Conservation (phyloP, 768 basidiomycete genomes). For the Stropharia rugosoannulata region DNA sequence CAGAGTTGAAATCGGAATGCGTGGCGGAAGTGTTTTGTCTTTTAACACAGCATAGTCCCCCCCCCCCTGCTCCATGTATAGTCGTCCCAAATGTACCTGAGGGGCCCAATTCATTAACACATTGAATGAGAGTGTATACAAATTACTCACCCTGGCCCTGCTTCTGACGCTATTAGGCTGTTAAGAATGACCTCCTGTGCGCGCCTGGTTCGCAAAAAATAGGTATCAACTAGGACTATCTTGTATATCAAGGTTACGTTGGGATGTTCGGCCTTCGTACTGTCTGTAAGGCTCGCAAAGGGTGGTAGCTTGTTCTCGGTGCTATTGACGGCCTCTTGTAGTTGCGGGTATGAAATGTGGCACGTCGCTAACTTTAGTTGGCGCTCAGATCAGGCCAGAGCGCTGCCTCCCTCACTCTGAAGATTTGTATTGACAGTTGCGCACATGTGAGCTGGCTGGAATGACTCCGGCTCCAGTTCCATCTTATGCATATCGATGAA, state of each 20-base stretch:
- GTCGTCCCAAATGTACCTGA: conserved; percentile 56
- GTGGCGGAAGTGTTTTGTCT: conserved; percentile 49
- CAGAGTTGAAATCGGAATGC: conserved; percentile 53
- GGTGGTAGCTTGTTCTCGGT: conserved; percentile 11
- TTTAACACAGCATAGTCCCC: conserved; percentile 46
- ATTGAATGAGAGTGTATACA: background rate
- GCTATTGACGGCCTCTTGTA: background rate
- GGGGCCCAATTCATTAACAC: background rate
- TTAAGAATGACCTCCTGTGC: conserved; percentile 55
- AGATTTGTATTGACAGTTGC: background rate
- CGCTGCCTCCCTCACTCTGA: background rate
- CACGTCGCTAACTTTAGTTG: too few species aligned
- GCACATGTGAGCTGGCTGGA: background rate
- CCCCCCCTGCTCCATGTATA: conserved; percentile 51
- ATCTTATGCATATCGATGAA: too few species aligned
- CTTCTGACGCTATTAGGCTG: conserved; percentile 44
- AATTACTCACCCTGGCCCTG: conserved; percentile 46
- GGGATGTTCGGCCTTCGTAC: conserved; percentile 16
- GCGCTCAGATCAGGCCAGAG: background rate
- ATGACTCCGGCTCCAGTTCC: background rate
- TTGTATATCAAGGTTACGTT: conserved; percentile 2
- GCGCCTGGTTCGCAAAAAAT: conserved; percentile 48
- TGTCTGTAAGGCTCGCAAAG: conserved; percentile 15
- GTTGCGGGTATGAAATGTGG: background rate
- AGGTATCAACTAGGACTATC: conserved; percentile 40